Conservation (phyloP, 179 eudicot genomes). For the Drosera spatulata region DNA sequence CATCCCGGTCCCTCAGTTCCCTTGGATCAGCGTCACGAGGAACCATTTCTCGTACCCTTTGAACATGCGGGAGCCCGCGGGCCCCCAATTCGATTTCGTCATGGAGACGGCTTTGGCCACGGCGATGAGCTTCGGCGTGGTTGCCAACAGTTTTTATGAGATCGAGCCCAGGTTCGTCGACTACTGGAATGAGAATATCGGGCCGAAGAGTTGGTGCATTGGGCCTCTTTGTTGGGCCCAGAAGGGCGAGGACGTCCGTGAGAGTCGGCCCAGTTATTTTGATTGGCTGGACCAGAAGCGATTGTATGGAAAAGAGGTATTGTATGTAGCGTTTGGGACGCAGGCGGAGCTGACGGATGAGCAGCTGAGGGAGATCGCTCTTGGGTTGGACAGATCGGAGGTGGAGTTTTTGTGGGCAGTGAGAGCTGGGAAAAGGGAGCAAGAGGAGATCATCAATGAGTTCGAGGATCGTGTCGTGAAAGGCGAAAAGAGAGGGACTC, state of each 20-base stretch:
- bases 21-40: slow-evolving; percentile 38
- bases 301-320: slow-evolving; percentile 12
- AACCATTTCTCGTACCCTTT: slow-evolving; percentile 28
- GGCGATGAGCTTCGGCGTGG: slow-evolving; percentile 25
- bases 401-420: slow-evolving; percentile 47
- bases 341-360: slow-evolving; percentile 35
- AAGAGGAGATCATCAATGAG: slow-evolving; percentile 16
- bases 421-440: slow-evolving; percentile 16
- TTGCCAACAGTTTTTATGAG: slow-evolving; percentile 43
- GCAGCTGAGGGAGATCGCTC: slow-evolving; percentile 33
- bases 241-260: too few relatives aligned
- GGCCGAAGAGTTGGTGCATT: slow-evolving; percentile 28
- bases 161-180: slow-evolving; percentile 34
- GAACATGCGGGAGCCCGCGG: slow-evolving; percentile 18
- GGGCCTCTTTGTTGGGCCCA: slow-evolving; percentile 54
- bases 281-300: slow-evolving; percentile 40
- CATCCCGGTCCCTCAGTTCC: slow-evolving; percentile 23
- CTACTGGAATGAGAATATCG: slow-evolving; percentile 12
- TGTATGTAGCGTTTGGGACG: slow-evolving; percentile 56
- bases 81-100: slow-evolving; percentile 25
- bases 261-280: slow-evolving; percentile 19
- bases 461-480: slow-evolving; percentile 25
- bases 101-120: slow-evolving; percentile 13
- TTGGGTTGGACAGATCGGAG: slow-evolving; percentile 32
- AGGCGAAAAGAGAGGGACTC: slow-evolving; percentile 16